Conservation (phyloP, 73 alveolate species). For the Uronychia setigera region DNA sequence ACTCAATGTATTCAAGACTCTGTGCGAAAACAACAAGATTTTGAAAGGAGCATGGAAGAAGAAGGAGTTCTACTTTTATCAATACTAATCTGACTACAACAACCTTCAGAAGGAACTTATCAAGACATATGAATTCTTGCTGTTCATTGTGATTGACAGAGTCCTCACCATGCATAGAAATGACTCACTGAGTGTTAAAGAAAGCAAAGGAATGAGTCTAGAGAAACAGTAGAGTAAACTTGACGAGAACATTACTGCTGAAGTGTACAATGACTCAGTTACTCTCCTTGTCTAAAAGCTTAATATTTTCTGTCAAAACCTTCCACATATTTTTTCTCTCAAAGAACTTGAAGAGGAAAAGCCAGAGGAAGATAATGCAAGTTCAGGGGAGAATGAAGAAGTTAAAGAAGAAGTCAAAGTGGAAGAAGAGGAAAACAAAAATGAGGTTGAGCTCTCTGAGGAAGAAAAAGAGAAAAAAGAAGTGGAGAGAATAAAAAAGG, state of each 20-base stretch:
- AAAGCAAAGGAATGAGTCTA: neutral
- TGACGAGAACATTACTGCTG: neutral
- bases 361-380: conserved; percentile 39
- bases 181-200: neutral
- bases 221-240: neutral
- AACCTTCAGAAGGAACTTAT: neutral
- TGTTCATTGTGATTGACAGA: neutral
- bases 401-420: neutral
- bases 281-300: neutral
- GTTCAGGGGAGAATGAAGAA: neutral
- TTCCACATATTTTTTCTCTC: too few relatives aligned
- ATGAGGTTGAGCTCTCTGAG: too few relatives aligned
- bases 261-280: neutral
- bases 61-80: neutral
- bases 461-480: conserved; percentile 33
- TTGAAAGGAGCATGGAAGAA: neutral
- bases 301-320: neutral
- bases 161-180: neutral
- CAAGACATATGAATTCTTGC: neutral
- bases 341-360: conserved; percentile 33
- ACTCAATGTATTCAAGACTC: conserved; percentile 38
- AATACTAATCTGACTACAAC: neutral
- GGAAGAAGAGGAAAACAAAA: too few relatives aligned
- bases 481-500: conserved; percentile 25
- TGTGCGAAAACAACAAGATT: conserved; percentile 42